Evolutionary conservation across 2,329 filamentous ascomycete genomes (phyloP), one percentile per base, ranked within the genome.

Genomic region (Fusarium ambrosium): DNA sequence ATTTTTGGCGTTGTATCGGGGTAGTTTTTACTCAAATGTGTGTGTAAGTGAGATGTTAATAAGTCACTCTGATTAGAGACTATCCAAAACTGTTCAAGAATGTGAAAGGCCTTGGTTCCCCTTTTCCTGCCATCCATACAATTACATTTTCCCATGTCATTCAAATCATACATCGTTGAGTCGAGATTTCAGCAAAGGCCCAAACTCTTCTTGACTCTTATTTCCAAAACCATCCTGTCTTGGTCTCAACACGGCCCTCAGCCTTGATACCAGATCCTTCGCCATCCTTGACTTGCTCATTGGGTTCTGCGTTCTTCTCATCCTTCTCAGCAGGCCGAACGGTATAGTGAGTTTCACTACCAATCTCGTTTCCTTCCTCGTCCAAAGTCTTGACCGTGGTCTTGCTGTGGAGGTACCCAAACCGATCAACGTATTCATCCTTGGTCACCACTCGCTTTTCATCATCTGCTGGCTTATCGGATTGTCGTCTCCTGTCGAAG

Each of bases 381-480:
- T 87, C 84, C 10, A 85, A 76, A 9, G 79, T 84, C 69, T 81
- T 84, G 29, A 84, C 81, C 8, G 83, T 84, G 10, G 82, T 81
- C 73, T 84, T 86, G 62, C 81, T 82, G 67, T 87, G 85, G 14
- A 82, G 73, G 71, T 86, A 85, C 36, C 86, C 87, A 61, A 82
- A 82, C 9, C 78, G 73, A 74, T 88, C 86, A 6, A 85, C 81
- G 61, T 84, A 82, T 69, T 87, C 84, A 6, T 85, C 81, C 29
- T 80, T 84, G 2, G 81, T 80, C 29, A 84, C 79, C 29, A 82
- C 80, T 62, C 82, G 82, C 41, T 77, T 81, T 14, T 81, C 74
- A 6, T 77, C 66, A 1, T 62, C 55, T 55, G 36, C 58, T 41
- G 70, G 34, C 20, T 66, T 62, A 36, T 72, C 63, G 10, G 67